phyloP scores from a whole-genome alignment of 345 rosid genomes.

The Lenwebbia sp. region DNA sequence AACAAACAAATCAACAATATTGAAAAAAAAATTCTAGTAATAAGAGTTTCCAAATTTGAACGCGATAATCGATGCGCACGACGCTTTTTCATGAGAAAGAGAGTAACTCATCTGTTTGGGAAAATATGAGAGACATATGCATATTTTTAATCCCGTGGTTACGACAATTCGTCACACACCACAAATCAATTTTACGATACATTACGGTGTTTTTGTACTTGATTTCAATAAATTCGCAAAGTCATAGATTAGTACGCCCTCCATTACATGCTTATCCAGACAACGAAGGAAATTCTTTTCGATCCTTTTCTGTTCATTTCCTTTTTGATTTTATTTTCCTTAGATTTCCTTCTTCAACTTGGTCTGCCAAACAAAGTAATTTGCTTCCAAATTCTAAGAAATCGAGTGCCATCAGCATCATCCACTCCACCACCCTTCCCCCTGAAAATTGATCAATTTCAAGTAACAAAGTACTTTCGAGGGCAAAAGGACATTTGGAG shows the following conservation, averaged over 20 bases:
- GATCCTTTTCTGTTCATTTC: background rate
- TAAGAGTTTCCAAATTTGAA: no score
- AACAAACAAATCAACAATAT: background rate
- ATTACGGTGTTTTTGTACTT: background rate
- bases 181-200: background rate
- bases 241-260: background rate
- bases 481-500: no score
- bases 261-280: background rate
- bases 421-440: no score
- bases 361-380: background rate
- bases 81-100: background rate
- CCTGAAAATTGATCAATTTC: background rate
- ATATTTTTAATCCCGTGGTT: no score
- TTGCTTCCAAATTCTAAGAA: background rate
- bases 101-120: rapidly evolving
- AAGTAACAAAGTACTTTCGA: background rate
- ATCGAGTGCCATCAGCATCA: background rate
- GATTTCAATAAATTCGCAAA: background rate
- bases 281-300: background rate
- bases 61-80: background rate
- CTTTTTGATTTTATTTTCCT: background rate
- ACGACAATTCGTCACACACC: background rate
- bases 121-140: rapidly evolving
- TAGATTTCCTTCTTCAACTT: background rate
- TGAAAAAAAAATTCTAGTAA: no score